Conservation (phyloP, 257 asterid genomes). For the Capsicum baccatum region DNA sequence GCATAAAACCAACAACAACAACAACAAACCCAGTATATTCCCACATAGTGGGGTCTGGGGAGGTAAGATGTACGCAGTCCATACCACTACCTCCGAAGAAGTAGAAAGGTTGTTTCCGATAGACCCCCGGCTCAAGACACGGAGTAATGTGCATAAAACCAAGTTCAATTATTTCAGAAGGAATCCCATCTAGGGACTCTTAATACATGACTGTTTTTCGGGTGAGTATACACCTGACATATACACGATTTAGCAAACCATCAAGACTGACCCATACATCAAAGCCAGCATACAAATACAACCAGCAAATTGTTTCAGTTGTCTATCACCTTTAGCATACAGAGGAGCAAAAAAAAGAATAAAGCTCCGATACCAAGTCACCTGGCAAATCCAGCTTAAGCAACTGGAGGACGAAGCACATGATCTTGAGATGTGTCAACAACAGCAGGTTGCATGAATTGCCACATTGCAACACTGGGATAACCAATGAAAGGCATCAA, state of each 20-base stretch:
- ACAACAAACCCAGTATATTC: too few relatives aligned
- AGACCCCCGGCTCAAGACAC: too few relatives aligned
- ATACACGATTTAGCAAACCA: conserved; percentile 9
- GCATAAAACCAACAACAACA: neutral
- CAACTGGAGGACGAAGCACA: conserved; percentile 46
- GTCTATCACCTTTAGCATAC: neutral
- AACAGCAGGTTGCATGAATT: conserved; percentile 44
- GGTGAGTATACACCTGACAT: conserved; percentile 6
- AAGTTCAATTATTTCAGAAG: conserved; percentile 25
- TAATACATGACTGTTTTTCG: neutral
- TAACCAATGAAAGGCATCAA: conserved; percentile 43
- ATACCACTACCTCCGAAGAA: too few relatives aligned
- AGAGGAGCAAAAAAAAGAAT: conserved; percentile 21
- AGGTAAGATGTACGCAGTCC: too few relatives aligned
- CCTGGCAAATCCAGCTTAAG: conserved; percentile 31
- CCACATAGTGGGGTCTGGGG: too few relatives aligned
- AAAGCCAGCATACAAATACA: conserved; percentile 16
- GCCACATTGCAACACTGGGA: conserved; percentile 49
- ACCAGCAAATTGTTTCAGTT: conserved; percentile 24
- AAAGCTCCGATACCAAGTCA: conserved; percentile 27
- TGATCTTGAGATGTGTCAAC: conserved; percentile 47
- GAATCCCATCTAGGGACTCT: conserved; percentile 23
- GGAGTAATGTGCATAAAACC: neutral
- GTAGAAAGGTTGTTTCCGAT: too few relatives aligned
- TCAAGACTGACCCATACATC: neutral